These are phyloP conservation scores for Syncephalis fuscata DNA, from an alignment of 371 early-diverging fungal species.

Conservation along the genomic window DNA sequence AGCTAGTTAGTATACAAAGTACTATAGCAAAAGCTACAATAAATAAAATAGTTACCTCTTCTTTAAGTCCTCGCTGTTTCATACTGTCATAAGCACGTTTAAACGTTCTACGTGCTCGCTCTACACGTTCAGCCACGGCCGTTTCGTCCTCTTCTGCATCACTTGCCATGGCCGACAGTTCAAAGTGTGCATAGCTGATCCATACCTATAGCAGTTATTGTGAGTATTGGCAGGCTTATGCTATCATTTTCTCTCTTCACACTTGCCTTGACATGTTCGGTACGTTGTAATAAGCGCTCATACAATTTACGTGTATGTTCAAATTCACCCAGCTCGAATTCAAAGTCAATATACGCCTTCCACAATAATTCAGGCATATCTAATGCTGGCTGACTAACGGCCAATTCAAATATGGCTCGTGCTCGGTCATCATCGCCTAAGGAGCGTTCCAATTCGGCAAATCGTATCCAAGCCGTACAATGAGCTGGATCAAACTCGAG, in stretches of 20 bases:
- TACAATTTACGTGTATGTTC: constrained; percentile 63
- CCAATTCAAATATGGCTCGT: constrained; percentile 80
- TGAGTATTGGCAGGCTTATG: too few species aligned
- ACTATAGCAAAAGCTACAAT: too few species aligned
- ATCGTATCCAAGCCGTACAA: constrained; percentile 89
- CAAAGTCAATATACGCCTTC: constrained; percentile 96
- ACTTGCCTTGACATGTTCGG: constrained; percentile 69
- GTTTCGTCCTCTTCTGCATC: constrained; percentile 11
- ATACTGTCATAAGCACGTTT: constrained; percentile 48
- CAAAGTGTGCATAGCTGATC: constrained; percentile 87
- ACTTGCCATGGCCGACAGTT: constrained; percentile 38
- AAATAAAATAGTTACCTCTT: constrained; percentile 26
- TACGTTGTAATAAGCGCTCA: constrained; percentile 63
- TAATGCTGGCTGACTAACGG: constrained; percentile 62
- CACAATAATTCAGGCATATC: constrained; percentile 96
- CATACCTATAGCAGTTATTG: constrained; percentile 35
- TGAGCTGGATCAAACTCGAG: constrained; percentile 70
- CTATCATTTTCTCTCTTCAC: too few species aligned
- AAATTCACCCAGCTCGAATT: constrained; percentile 66
- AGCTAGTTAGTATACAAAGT: too few species aligned
- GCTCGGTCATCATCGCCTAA: constrained; percentile 79
- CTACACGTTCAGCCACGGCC: constrained; percentile 12
- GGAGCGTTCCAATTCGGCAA: constrained; percentile 72
- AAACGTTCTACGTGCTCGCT: constrained; percentile 54
- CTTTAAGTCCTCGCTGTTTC: constrained; percentile 46